Evolutionary conservation across 805 yeast species (phyloP).

Genomic region (Lachancea waltii): DNA sequence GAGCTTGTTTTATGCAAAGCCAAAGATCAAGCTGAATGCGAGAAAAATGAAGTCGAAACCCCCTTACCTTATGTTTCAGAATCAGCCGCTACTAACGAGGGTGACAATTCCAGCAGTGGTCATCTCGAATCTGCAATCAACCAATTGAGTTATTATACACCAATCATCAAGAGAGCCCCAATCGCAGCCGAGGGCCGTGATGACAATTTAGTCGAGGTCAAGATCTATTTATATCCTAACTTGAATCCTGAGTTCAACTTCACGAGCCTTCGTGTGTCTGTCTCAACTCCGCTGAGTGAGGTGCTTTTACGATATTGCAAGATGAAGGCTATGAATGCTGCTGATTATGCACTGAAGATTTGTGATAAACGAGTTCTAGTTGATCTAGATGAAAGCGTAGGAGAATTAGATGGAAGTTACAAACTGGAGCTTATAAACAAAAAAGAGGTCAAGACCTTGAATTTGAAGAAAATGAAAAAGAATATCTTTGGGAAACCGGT

Average conservation of each 20-base stretch:
- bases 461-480: constrained; percentile 29
- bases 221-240: constrained; percentile 33
- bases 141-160: constrained; percentile 34
- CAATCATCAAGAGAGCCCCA: constrained; percentile 30
- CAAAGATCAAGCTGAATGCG: constrained; percentile 37
- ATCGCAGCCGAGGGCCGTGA: constrained; percentile 13
- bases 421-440: constrained; percentile 39
- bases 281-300: constrained; percentile 35
- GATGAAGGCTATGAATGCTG: constrained; percentile 32
- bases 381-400: constrained; percentile 37
- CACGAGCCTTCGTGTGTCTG: constrained; percentile 27
- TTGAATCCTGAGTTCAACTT: constrained; percentile 24
- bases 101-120: constrained; percentile 4
- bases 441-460: constrained; percentile 35
- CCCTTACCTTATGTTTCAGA: constrained; percentile 41
- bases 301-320: constrained; percentile 33
- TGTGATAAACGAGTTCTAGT: constrained; percentile 27
- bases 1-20: constrained; percentile 75
- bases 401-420: constrained; percentile 37
- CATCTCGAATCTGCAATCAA: constrained; percentile 15
- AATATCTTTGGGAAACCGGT: constrained; percentile 23
- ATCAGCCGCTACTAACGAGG: constrained; percentile 7
- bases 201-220: constrained; percentile 27
- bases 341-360: constrained; percentile 33
- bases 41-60: constrained; percentile 43